Conservation (phyloP, 2,329 filamentous ascomycete species). For the Alternaria triticimaculans region DNA sequence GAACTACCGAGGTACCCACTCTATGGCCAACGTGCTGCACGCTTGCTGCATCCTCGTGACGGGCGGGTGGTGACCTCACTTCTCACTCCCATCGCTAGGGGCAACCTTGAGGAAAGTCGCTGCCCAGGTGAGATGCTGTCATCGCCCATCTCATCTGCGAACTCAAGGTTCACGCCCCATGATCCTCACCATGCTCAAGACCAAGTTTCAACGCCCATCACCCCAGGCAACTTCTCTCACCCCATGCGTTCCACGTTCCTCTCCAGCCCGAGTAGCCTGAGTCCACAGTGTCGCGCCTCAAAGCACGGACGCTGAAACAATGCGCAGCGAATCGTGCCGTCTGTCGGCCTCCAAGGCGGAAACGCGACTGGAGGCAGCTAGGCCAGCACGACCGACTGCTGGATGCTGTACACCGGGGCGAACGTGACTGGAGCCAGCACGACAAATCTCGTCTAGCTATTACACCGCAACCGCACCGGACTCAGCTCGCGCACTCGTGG, state of each 20-base stretch:
- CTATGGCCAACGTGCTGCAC: not conserved
- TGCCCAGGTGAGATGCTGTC: not conserved
- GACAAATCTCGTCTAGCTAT: not conserved
- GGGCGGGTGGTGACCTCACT: slow-evolving; percentile 5
- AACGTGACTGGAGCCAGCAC: slow-evolving; percentile 23
- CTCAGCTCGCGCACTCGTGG: slow-evolving; percentile 2
- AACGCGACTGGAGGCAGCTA: slow-evolving; percentile 27
- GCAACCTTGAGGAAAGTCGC: slow-evolving; percentile 1
- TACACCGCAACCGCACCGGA: slow-evolving; percentile 6
- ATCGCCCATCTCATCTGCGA: not conserved
- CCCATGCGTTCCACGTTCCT: slow-evolving; percentile 24
- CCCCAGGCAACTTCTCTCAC: slow-evolving; percentile 19
- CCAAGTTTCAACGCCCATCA: slow-evolving; percentile 3
- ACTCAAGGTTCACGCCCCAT: not conserved
- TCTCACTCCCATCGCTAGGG: not conserved
- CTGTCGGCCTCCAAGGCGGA: slow-evolving; percentile 15
- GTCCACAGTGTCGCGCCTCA: slow-evolving; percentile 4
- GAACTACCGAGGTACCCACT: slow-evolving; percentile 4
- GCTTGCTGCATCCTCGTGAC: not conserved
- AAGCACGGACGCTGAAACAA: slow-evolving; percentile 28
- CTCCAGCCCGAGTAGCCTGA: slow-evolving; percentile 10
- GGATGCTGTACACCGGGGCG: not conserved
- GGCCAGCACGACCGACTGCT: slow-evolving; percentile 9
- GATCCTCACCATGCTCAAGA: not conserved
- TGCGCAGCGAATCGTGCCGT: slow-evolving; percentile 24